These are phyloP conservation scores for Chytriomyces sp. DNA, from an alignment of 192 early-diverging fungal species.

Conservation along the genomic window DNA sequence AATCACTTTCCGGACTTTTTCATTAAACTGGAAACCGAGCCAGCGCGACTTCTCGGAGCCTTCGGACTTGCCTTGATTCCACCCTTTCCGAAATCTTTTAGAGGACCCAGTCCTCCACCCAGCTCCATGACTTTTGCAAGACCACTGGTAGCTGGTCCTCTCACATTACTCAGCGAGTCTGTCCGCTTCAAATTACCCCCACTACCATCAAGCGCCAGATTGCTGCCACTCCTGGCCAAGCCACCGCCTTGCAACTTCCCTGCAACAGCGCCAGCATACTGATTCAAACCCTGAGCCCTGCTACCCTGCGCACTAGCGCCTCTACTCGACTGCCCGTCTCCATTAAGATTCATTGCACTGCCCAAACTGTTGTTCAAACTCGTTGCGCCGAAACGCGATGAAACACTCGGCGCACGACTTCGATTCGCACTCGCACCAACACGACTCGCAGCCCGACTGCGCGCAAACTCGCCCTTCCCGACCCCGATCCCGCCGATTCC, in stretches of 20 bases:
- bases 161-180: constrained; percentile 9
- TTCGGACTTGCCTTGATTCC: not conserved
- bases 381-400: not conserved
- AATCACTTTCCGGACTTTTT: not conserved
- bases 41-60: not conserved
- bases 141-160: not conserved
- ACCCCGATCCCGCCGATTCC: not conserved
- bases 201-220: constrained; percentile 1
- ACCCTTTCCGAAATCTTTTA: constrained; percentile 1
- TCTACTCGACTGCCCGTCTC: not conserved
- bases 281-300: no score
- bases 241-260: not conserved
- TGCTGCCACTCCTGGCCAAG: not conserved
- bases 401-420: not conserved
- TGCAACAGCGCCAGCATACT: not conserved
- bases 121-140: not conserved
- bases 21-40: not conserved
- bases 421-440: not conserved
- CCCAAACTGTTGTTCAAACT: not conserved
- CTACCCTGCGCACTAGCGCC: not conserved
- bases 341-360: not conserved
- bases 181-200: not conserved
- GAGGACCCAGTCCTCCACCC: not conserved
- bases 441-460: not conserved
- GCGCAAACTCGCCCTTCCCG: constrained; percentile 12